phyloP scores from a whole-genome alignment of 73 alveolate genomes.

The Paramecium pentaurelia region DNA sequence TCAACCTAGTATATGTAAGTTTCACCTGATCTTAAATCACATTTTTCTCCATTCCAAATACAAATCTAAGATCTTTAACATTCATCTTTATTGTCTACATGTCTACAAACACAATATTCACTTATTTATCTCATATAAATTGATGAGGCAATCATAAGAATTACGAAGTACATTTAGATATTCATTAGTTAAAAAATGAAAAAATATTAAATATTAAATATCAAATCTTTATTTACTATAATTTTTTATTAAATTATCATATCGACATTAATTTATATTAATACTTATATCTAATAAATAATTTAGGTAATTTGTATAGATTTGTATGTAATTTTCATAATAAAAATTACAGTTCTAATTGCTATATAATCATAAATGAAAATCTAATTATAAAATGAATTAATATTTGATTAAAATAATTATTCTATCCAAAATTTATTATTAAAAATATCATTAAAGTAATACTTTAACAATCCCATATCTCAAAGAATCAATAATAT shows the following conservation, averaged over 20 bases:
- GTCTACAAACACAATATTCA: not conserved
- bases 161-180: not conserved
- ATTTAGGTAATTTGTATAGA: too few relatives aligned
- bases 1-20: not conserved
- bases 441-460: not conserved
- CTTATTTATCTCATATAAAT: not conserved
- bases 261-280: too few relatives aligned
- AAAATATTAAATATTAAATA: not conserved
- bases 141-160: not conserved
- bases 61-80: not conserved
- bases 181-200: not conserved
- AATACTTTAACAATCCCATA: too few relatives aligned
- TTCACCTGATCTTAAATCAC: not conserved
- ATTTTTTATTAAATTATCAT: not conserved
- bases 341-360: too few relatives aligned
- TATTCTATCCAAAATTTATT: too few relatives aligned
- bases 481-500: not conserved
- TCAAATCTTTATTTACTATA: not conserved
- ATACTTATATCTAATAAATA: too few relatives aligned
- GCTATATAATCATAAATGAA: not conserved
- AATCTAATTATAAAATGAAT: not conserved
- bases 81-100: not conserved
- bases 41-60: not conserved
- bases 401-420: too few relatives aligned
- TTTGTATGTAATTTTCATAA: too few relatives aligned